phyloP scores from a whole-genome alignment of 2,329 filamentous ascomycete genomes.

The Fusarium chuoi region DNA sequence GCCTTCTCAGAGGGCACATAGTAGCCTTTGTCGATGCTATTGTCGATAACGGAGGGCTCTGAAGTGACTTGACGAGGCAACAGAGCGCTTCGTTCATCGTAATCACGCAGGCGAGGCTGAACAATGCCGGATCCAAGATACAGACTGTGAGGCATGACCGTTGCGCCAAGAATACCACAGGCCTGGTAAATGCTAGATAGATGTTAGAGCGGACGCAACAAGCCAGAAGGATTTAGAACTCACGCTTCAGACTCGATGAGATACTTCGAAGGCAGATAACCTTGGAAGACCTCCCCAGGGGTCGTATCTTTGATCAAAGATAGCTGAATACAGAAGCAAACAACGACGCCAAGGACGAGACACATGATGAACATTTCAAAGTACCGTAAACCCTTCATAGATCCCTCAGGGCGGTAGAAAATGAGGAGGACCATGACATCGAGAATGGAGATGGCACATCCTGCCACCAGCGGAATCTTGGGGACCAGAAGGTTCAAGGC shows the following conservation, averaged over 20 bases:
- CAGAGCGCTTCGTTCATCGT: neutral
- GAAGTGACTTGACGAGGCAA: neutral
- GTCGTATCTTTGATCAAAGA: neutral
- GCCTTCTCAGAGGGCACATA: neutral
- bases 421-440: neutral
- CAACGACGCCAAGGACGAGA: neutral
- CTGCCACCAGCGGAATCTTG: neutral
- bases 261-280: neutral
- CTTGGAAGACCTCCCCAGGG: neutral
- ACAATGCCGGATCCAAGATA: neutral
- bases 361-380: neutral
- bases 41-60: neutral
- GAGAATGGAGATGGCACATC: neutral
- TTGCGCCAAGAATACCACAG: neutral
- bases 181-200: neutral
- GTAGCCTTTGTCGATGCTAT: neutral
- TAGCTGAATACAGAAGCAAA: neutral
- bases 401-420: neutral
- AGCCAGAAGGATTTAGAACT: neutral
- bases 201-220: neutral
- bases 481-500: neutral
- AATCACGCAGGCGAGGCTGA: neutral
- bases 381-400: neutral
- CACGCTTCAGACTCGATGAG: neutral
- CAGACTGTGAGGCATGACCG: neutral